Evolutionary conservation across 2,329 filamentous ascomycete species (phyloP).

Genomic region (Trichophyton verrucosum): DNA sequence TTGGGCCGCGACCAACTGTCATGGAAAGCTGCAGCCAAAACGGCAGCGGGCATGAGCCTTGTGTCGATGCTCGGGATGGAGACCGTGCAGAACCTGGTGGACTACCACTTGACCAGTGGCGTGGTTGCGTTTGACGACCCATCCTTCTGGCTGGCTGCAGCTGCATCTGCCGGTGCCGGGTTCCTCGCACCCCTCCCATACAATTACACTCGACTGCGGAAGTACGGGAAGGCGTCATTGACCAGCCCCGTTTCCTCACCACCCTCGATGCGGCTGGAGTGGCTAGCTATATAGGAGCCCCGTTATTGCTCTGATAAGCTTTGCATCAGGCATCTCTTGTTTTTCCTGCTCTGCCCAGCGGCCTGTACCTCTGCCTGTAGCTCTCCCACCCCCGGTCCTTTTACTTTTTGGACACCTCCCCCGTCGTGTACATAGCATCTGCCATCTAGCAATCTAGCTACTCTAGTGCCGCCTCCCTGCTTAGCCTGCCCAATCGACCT

Average conservation of each 20-base stretch:
- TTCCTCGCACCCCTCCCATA: slow-evolving; percentile 15
- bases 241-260: not conserved
- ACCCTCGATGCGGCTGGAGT: not conserved
- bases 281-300: not conserved
- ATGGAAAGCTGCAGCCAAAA: slow-evolving; percentile 38
- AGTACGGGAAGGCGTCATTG: slow-evolving; percentile 14
- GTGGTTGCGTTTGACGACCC: slow-evolving; percentile 36
- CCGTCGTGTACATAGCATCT: not conserved
- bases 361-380: not conserved
- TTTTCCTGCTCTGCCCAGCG: not conserved
- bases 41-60: slow-evolving; percentile 47
- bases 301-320: not conserved
- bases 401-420: not conserved
- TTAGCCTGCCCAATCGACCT: not conserved
- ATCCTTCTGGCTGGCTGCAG: slow-evolving; percentile 42
- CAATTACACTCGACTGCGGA: slow-evolving; percentile 15
- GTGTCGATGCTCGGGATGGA: slow-evolving; percentile 51
- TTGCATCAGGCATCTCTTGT: not conserved
- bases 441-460: not conserved
- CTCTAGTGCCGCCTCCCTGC: not conserved
- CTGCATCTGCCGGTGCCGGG: slow-evolving; percentile 12
- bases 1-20: slow-evolving; percentile 38
- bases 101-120: slow-evolving; percentile 45
- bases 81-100: slow-evolving; percentile 42
- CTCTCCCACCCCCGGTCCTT: too few relatives aligned